Base-by-base conservation (phyloP, 257 asterid species). In the Nicotiana benthamiana region DNA sequence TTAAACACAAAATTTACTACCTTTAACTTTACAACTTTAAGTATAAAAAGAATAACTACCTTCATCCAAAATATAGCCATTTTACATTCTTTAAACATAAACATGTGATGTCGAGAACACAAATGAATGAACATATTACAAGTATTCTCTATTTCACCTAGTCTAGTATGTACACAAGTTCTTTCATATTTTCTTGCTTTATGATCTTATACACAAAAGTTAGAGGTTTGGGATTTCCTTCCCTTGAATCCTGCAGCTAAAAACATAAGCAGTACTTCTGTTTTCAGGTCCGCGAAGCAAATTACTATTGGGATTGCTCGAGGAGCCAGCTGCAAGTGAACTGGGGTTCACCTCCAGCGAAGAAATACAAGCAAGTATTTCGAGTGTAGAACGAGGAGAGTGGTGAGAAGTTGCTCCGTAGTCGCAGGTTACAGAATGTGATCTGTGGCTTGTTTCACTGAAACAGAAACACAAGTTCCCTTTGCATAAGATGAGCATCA, bases 371-470 rank as follows among this genome's bases (percentile, higher is more conserved):
- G 88, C 88, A 82, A 81, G 86, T 27, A 56, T 82, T 70, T 89
- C 96, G 8, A 91, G 91, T 57, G 91, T 85, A 6, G 92, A 91
- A 75, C 86, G 91, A 30, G 95, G 94, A 18, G 97, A 93, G 77
- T 51, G 90, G 72, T 81, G 89, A 78, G 90, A 80, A 12, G 84
- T 10, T 40, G 66, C 60, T 75, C 86, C 83, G 56, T 53, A 24
- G 24, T 87, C 92, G 5, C 86, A 61, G 53, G 80, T 67, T 84
- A 84, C 89, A 9, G 80, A 74, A 80, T 76, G 74, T 66, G 89
- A 77, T 62, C 81, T 90, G 30, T 77, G 80, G 75, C 80, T 80
- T 34, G 87, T 74, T 80, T 87, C 91, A 52, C 94, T 89, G 88
- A 15, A 74, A 74, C 15, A 48, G 30, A 12, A 36, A 26, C 75